Conservation (phyloP, 2,329 filamentous ascomycete genomes). For the Eurotiales sp. region DNA sequence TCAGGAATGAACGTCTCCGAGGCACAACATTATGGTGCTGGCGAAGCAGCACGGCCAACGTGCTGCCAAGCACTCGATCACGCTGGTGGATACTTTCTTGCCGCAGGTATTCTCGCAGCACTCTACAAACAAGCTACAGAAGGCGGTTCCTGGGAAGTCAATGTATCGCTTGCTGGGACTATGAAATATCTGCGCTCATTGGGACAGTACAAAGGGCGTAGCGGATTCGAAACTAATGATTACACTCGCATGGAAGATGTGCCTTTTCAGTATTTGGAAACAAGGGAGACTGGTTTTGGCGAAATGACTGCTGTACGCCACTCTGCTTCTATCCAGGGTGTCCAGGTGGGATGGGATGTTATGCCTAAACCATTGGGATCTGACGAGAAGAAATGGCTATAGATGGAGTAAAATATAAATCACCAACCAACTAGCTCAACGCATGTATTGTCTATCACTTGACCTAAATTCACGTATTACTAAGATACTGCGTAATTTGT, state of each 20-base stretch:
- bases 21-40: conserved; percentile 43
- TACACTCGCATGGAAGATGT: conserved; percentile 29
- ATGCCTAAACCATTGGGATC: conserved; percentile 49
- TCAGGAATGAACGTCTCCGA: conserved; percentile 56
- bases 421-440: no score
- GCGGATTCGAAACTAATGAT: conserved; percentile 42
- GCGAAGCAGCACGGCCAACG: conserved; percentile 39
- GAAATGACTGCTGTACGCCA: conserved; percentile 47
- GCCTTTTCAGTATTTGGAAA: conserved; percentile 40
- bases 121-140: conserved; percentile 45
- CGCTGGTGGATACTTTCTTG: conserved; percentile 53
- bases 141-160: conserved; percentile 50
- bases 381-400: no score
- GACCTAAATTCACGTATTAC: no score
- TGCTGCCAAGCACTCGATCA: conserved; percentile 59
- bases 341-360: conserved; percentile 46
- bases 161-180: conserved; percentile 54
- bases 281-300: conserved; percentile 44
- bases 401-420: no score
- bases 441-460: no score
- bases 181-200: conserved; percentile 56
- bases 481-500: no score
- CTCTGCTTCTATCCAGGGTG: conserved; percentile 45
- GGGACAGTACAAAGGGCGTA: conserved; percentile 46
- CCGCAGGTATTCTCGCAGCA: conserved; percentile 51